Base-by-base conservation (phyloP, 805 yeast genomes). In the Wickerhamiella cacticola region DNA sequence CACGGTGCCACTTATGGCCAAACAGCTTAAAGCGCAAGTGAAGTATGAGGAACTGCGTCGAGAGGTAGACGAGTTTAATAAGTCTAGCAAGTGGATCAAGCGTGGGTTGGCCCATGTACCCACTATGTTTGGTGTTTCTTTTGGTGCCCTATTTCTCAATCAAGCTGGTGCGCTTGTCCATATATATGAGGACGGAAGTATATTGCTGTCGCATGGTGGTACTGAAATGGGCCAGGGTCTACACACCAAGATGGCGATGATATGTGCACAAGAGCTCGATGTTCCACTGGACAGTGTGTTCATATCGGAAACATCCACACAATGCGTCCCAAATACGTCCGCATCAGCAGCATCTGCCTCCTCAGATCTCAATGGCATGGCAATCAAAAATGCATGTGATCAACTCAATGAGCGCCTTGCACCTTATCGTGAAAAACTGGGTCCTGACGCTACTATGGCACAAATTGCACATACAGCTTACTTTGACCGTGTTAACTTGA, bases 201-300 rank as follows among this genome's bases (percentile, higher is more conserved):
- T 71, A 9, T 55, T 71, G 13, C 58, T 71, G 13, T 59, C 74
- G 13, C 73, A 70, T 41, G 75, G 75, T 42, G 75, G 75, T 48
- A 71, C 71, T 10, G 75, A 71, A 48, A 71, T 71, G 63, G 75
- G 75, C 15, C 75, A 71, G 55, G 75, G 75, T 16, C 55, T 71
- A 35, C 65, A 68, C 45, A 71, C 75, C 9, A 71, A 71, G 53
- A 71, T 71, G 75, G 63, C 66, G 7, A 71, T 69, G 73, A 58
- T 71, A 33, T 68, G 69, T 16, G 74, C 75, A 1, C 59, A 66
- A 41, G 72, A 67, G 47, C 62, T 71, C 23, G 60, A 61, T 2
- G 69, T 70, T 16, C 67, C 71, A 1, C 53, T 68, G 31, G 70
- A 68, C 3, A 58, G 65, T 31, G 66, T 69, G 1, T 70, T 68